phyloP scores from a whole-genome alignment of 768 basidiomycete genomes.

The Lactifluus subvellereus region DNA sequence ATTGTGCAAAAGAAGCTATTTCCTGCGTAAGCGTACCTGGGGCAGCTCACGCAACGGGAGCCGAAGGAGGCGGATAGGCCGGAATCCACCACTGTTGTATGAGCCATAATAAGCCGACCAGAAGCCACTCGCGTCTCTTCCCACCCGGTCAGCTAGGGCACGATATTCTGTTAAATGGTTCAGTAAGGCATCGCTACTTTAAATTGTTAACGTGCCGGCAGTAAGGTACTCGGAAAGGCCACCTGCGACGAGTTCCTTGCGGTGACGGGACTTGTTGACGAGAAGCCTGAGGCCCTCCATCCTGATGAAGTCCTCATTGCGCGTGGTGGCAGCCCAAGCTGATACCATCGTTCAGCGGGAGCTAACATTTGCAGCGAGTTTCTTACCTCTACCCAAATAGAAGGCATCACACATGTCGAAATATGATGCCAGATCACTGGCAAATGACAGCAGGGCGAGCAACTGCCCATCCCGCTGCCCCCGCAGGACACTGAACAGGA shows the following conservation, averaged over 20 bases:
- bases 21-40: conserved; percentile 5
- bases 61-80: background rate
- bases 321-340: conserved; percentile 74
- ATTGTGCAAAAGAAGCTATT: background rate
- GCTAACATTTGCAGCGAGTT: background rate
- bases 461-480: conserved; percentile 59
- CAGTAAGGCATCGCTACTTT: background rate
- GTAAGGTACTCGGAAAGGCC: conserved; percentile 51
- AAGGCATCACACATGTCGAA: conserved; percentile 5
- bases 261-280: conserved; percentile 46
- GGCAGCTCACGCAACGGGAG: conserved; percentile 17
- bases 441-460: conserved; percentile 52
- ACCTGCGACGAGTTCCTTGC: conserved; percentile 70
- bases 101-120: background rate
- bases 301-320: conserved; percentile 52
- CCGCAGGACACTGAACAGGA: conserved; percentile 52
- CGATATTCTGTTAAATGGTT: conserved; percentile 6
- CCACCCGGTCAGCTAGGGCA: conserved; percentile 15
- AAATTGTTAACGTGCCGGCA: conserved; percentile 29
- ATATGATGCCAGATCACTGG: conserved; percentile 44
- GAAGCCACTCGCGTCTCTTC: conserved; percentile 14
- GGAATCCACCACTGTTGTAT: background rate
- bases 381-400: conserved; percentile 3
- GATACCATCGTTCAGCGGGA: background rate
- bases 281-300: conserved; percentile 61